A percentile compares a stretch with the other conserved stretches of the same genome.
Evolutionary conservation across 257 asterid species (phyloP).

Genomic region (Craterostigma plantagineum): DNA sequence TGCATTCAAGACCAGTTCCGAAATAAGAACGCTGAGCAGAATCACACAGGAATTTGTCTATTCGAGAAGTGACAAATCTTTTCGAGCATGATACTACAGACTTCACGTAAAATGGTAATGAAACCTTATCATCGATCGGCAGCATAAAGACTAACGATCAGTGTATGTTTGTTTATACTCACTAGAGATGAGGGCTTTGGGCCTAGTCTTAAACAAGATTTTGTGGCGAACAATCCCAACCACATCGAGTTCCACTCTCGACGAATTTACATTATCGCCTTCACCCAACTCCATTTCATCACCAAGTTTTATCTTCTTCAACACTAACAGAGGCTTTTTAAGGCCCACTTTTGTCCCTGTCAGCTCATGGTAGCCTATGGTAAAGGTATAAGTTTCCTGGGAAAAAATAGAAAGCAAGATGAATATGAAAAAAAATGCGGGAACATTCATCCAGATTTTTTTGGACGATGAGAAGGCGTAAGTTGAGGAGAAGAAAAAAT

Average conservation of each 20-base stretch:
- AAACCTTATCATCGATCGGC: not conserved
- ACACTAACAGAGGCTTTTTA: slow-evolving; percentile 68
- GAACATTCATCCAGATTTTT: not conserved
- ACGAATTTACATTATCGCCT: slow-evolving; percentile 11
- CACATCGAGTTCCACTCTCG: slow-evolving; percentile 47
- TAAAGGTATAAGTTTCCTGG: slow-evolving; percentile 71
- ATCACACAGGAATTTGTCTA: no score
- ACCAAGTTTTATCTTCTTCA: slow-evolving; percentile 45
- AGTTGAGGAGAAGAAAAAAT: not conserved
- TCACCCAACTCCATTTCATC: slow-evolving; percentile 14
- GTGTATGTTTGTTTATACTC: slow-evolving; percentile 11
- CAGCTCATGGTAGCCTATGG: slow-evolving; percentile 87
- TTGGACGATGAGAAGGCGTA: not conserved
- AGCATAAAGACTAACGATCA: not conserved
- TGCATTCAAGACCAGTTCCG: no score
- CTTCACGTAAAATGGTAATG: not conserved
- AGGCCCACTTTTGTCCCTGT: slow-evolving; percentile 51
- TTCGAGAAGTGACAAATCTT: no score
- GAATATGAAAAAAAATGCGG: not conserved
- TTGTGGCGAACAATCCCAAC: slow-evolving; percentile 64
- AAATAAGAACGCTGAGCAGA: no score
- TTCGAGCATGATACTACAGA: no score
- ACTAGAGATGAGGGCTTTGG: slow-evolving; percentile 81
- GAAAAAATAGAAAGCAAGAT: not conserved
- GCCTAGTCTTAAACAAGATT: slow-evolving; percentile 83